Evolutionary conservation across 163 green algal species (phyloP), one percentile per base, ranked within the genome.

Genomic region (Chlamydomonas reinhardtii): DNA sequence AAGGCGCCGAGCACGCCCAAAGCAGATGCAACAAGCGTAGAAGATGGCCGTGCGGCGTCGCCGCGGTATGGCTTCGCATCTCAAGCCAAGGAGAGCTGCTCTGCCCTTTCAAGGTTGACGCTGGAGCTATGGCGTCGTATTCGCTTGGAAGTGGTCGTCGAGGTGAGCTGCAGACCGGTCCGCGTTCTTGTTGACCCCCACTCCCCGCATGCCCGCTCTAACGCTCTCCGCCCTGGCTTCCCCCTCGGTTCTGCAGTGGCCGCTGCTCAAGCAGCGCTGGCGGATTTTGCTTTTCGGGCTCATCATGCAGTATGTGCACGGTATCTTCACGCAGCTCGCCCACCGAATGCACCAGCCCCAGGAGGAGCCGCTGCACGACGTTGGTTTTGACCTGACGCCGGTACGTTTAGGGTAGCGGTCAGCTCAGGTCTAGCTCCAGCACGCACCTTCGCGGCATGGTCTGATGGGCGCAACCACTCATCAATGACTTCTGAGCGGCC

Each of bases 241-340:
- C 22, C 24, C 31, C 37, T 20, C 12, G 39, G 5, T 20, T 5
- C 19, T 88, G 92, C 94, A 99, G 96, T 89, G 96, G 64, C 94
- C 93, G 3, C 85, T 99, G 81, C 91, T 99, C 4, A 94, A 90
- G 65, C 89, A 92, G 24, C 89, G 95, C 15, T 98, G 96, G 96
- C 95, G 96, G 82, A 92, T 95, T 61, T 93, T 99, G 37, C 54
- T 97, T 1, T 94, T 96, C 65, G 94, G 96, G 31, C 87, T 96
- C 4, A 35, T 94, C 14, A 98, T 98, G 90, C 96, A 99, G 80
- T 99, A 99, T 66, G 91, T 98, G 29, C 96, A 99, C 84, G 96
- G 94, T 59, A 97, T 98, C 35, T 95, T 95, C 83, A 98, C 96
- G 9, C 96, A 98, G 94, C 93, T 99, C 59, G 96, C 96, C 16